Base-by-base conservation (phyloP, 257 asterid species). In the Leptodermis oblonga region DNA sequence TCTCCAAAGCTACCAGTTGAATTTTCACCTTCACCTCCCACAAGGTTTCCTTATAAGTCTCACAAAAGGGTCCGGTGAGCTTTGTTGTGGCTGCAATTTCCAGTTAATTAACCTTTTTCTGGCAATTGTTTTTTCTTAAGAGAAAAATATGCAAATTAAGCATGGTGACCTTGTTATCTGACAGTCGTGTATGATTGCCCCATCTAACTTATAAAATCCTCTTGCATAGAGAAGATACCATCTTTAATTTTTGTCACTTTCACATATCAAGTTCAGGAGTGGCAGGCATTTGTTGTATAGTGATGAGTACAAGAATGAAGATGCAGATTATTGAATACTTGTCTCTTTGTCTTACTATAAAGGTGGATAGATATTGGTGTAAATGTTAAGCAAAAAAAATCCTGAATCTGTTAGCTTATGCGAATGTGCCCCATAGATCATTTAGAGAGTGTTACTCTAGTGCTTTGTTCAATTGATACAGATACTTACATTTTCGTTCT, bases 1-100 rank as follows among this genome's bases (percentile, higher is more conserved):
- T 73, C 85, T 48, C 96, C 92, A 1, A 82, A 82, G 84, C 79
- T 94, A n/a, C 99, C 99, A 0, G 82, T 82, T n/a, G 97, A 91
- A 61, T 86, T 86, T 77, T 88, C 96, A 0, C 96, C 92, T 59
- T 89, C 98, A 3, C 94, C 95, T 13, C 85, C 92, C 4, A 75
- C 89, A 36, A 81, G 87, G 3, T 76, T 74, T 39, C 90, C 93
- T 0, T 81, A 68, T 36, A 93, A 90, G 82, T 76, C 92, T 36
- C 86, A 68, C 74, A 92, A 74, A 93, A 90, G 76, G 84, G 83
- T 81, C 39, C 84, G 84, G 80, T 90, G 95, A 92, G 83, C 77
- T 62, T 69, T 34, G 51, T 39, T 67, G 68, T 60, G 61, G 28
- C 67, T 33, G 67, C 67, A 20, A 37, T 42, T 67, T 69, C 31